Evolutionary conservation across 768 basidiomycete genomes (phyloP), one percentile per base, ranked within the genome.

Genomic region (Kwoniella dendrophila): DNA sequence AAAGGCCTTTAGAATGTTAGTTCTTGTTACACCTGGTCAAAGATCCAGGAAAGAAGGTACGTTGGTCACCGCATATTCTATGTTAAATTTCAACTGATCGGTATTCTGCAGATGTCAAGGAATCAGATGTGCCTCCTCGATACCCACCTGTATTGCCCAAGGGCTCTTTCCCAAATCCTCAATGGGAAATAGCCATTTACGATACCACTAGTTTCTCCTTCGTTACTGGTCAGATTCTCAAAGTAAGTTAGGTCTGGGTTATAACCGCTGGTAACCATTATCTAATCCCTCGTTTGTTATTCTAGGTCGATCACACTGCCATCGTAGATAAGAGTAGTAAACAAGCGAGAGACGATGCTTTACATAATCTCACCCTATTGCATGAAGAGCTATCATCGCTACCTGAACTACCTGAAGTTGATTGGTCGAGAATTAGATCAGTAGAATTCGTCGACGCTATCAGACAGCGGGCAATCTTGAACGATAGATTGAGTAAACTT

Each of bases 401-500:
- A 7, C 68, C 68, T 2, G 68, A 62, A 5, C 79, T 92, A 14
- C 84, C 85, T 1, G 96, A 99, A 76, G 85, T 87, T 3, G 90
- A 91, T 56, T 98, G 93, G 94, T 82, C 82, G 57, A 85, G 88
- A 53, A 84, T 92, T 76, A 85, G 89, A 45, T 83, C 86, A n/a
- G 79, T 99, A 7, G 93, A 97, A 56, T 96, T 98, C 76, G 92
- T 97, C 77, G 95, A 97, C 66, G 80, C 83, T 22, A 74, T 97
- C 53, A 84, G 85, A 60, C 72, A 82, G 40, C 82, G 93, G 60
- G 81, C 87, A 52, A 79, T 78, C 11, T 74, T 88, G 4, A 74
- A 80, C 1, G 76, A 82, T 62, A 80, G 80, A 27, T 72, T 89
- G 30, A 67, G 78, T 14, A 80, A 77, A 62, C 45, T 80, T 34